Conservation (phyloP, 2,329 filamentous ascomycete genomes). For the Talaromyces piceae region DNA sequence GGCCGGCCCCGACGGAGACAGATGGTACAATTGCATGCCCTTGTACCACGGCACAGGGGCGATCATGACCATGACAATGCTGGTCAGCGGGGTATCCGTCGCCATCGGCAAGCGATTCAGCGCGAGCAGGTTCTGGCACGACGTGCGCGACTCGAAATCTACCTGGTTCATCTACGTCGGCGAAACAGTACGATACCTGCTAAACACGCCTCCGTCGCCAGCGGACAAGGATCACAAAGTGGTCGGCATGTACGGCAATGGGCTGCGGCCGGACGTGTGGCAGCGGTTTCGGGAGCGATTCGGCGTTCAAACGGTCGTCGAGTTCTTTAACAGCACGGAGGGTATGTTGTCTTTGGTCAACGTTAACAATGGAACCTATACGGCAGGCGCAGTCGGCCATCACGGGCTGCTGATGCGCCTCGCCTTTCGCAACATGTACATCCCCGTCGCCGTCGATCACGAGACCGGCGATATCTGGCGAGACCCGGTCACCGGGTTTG, state of each 20-base stretch:
- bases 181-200: conserved; percentile 66
- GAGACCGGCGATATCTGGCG: conserved; percentile 60
- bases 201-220: conserved; percentile 52
- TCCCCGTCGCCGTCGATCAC: conserved; percentile 63
- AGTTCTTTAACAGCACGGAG: conserved; percentile 75
- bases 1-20: conserved; percentile 38
- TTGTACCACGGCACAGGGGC: conserved; percentile 70
- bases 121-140: conserved; percentile 62
- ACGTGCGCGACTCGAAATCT: conserved; percentile 59
- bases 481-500: conserved; percentile 62
- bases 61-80: conserved; percentile 49
- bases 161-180: conserved; percentile 72
- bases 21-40: conserved; percentile 72
- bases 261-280: conserved; percentile 58
- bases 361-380: conserved; percentile 54
- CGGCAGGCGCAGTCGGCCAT: conserved; percentile 59
- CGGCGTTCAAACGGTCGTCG: conserved; percentile 48
- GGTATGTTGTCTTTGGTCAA: conserved; percentile 60
- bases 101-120: conserved; percentile 50
- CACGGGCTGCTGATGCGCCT: conserved; percentile 57
- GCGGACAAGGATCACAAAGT: conserved; percentile 40
- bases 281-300: conserved; percentile 44
- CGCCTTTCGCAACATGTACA: conserved; percentile 46
- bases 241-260: conserved; percentile 42
- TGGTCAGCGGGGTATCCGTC: conserved; percentile 44